These are phyloP conservation scores for Xylariaceae sp. DNA, from an alignment of 2,329 filamentous ascomycete genomes.

Conservation along the genomic window DNA sequence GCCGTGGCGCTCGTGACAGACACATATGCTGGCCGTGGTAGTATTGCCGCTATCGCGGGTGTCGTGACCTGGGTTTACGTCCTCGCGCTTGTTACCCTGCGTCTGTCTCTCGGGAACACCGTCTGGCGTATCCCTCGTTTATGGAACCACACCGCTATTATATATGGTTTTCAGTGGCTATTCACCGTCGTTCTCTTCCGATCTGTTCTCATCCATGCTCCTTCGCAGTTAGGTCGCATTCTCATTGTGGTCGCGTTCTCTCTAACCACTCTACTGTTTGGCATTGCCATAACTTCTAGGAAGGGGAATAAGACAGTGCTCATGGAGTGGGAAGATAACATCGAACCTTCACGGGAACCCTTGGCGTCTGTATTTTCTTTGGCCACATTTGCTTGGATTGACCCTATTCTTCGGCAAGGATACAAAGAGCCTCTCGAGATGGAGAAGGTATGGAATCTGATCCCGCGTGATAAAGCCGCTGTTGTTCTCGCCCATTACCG, in stretches of 20 bases:
- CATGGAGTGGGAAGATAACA: slow-evolving; percentile 80
- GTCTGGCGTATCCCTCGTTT: slow-evolving; percentile 65
- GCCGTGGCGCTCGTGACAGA: slow-evolving; percentile 56
- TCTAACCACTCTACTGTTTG: slow-evolving; percentile 66
- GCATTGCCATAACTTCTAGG: slow-evolving; percentile 73
- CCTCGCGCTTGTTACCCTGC: slow-evolving; percentile 63
- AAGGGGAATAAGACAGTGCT: slow-evolving; percentile 88
- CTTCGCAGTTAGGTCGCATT: slow-evolving; percentile 54
- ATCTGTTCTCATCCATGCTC: slow-evolving; percentile 74
- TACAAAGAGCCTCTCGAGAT: slow-evolving; percentile 82
- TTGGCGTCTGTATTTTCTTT: slow-evolving; percentile 84
- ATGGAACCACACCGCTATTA: slow-evolving; percentile 86
- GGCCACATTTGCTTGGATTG: slow-evolving; percentile 85
- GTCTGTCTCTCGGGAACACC: slow-evolving; percentile 61
- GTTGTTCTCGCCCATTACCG: slow-evolving; percentile 76
- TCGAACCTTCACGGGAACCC: slow-evolving; percentile 82
- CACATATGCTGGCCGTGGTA: slow-evolving; percentile 54
- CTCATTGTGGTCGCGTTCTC: slow-evolving; percentile 70
- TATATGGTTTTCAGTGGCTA: slow-evolving; percentile 81
- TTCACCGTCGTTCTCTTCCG: slow-evolving; percentile 73
- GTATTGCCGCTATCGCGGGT: slow-evolving; percentile 57
- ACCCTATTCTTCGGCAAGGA: slow-evolving; percentile 81
- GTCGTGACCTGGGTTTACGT: slow-evolving; percentile 78
- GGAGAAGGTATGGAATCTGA: slow-evolving; percentile 83
- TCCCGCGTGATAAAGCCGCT: slow-evolving; percentile 82